These are phyloP conservation scores for Pulveroboletus sp. DNA, from an alignment of 768 basidiomycete genomes.

Conservation along the genomic window DNA sequence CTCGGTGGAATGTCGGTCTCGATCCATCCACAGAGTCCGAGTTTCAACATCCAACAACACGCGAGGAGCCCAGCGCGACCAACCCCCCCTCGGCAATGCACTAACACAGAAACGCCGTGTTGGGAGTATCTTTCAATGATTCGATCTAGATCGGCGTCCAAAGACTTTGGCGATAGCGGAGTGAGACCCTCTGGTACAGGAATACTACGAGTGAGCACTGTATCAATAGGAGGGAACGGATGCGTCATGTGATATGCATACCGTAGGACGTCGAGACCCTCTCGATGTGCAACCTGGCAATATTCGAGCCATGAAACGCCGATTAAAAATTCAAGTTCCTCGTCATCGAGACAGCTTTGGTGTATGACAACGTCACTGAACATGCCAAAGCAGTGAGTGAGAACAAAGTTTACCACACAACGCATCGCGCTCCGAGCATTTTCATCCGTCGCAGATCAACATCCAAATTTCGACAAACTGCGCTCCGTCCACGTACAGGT, in stretches of 20 bases:
- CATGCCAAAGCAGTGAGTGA: background rate
- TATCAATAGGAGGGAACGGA: background rate
- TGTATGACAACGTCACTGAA: background rate
- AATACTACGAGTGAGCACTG: conserved; percentile 43
- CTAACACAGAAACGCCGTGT: conserved; percentile 63
- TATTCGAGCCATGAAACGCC: conserved; percentile 88
- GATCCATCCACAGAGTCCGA: conserved; percentile 81
- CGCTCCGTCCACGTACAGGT: conserved; percentile 71
- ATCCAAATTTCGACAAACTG: conserved; percentile 79
- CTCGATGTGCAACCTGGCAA: conserved; percentile 47
- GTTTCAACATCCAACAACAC: conserved; percentile 87
- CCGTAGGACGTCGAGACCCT: conserved; percentile 81
- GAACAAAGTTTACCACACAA: conserved; percentile 59
- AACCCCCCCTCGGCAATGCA: conserved; percentile 92
- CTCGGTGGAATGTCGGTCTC: conserved; percentile 20
- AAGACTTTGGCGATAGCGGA: conserved; percentile 49
- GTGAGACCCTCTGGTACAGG: conserved; percentile 89
- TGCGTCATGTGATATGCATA: conserved; percentile 21
- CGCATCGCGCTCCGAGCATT: conserved; percentile 66
- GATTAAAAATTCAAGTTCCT: conserved; percentile 68
- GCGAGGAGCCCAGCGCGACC: conserved; percentile 91
- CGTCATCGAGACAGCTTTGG: conserved; percentile 75
- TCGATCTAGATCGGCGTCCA: conserved; percentile 63
- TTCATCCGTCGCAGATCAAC: conserved; percentile 73
- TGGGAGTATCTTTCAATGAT: conserved; percentile 73